phyloP scores from a whole-genome alignment of 805 yeast genomes.

The Vanderwaltozyma polyspora region DNA sequence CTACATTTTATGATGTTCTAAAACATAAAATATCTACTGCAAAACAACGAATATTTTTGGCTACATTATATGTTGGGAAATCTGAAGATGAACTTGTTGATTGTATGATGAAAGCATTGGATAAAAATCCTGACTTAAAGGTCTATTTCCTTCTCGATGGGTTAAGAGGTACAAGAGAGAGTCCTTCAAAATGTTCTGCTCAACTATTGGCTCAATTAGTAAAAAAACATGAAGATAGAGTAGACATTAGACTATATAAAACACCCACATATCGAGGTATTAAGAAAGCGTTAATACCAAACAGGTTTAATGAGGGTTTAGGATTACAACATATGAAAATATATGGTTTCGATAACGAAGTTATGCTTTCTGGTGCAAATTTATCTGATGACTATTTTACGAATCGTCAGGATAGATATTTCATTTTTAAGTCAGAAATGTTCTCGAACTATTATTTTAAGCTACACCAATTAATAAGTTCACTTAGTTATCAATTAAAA shows the following conservation, averaged over 20 bases:
- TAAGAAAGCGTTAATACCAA: conserved; percentile 56
- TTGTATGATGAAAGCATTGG: conserved; percentile 50
- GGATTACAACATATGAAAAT: conserved; percentile 97
- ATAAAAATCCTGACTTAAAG: conserved; percentile 45
- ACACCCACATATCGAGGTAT: conserved; percentile 77
- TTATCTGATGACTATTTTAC: conserved; percentile 86
- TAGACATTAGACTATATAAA: conserved; percentile 74
- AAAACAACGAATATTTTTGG: conserved; percentile 57
- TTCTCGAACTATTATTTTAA: conserved; percentile 64
- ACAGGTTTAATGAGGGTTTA: conserved; percentile 75
- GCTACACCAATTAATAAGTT: conserved; percentile 58
- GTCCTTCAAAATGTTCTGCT: conserved; percentile 72
- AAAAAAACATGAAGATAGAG: conserved; percentile 51
- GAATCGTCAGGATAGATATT: conserved; percentile 88
- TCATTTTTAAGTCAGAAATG: conserved; percentile 45
- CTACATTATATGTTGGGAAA: conserved; percentile 81
- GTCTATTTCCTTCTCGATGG: conserved; percentile 77
- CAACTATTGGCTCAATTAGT: conserved; percentile 57
- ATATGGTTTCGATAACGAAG: conserved; percentile 88
- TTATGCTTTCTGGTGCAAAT: conserved; percentile 84
- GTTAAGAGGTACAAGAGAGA: conserved; percentile 84
- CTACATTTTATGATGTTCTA: conserved; percentile 55
- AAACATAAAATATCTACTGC: conserved; percentile 55
- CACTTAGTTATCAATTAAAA: conserved; percentile 56
- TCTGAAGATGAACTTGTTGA: conserved; percentile 64